A percentile compares a stretch with the other conserved stretches of the same genome.
phyloP scores from a whole-genome alignment of 768 basidiomycete species.

The Baorangia bicolor region DNA sequence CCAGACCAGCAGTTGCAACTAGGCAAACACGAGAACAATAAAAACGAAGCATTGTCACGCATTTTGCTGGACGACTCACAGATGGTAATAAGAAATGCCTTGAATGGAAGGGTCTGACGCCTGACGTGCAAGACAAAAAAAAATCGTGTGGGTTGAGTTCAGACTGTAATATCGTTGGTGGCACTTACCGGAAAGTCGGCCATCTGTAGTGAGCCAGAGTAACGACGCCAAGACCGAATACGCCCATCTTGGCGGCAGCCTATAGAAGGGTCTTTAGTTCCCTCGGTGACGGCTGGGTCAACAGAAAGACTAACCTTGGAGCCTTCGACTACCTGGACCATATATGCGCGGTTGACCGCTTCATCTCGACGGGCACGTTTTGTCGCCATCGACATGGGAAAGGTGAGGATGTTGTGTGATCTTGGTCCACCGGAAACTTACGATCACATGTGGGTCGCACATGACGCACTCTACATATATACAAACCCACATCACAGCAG shows the following conservation, averaged over 20 bases:
- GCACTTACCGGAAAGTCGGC: slow-evolving; percentile 65
- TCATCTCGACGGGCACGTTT: slow-evolving; percentile 44
- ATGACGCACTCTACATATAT: neutral
- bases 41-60: too few relatives aligned
- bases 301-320: slow-evolving; percentile 44
- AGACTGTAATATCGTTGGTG: neutral
- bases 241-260: slow-evolving; percentile 54
- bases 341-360: slow-evolving; percentile 58
- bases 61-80: slow-evolving; percentile 43
- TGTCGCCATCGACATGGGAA: slow-evolving; percentile 24
- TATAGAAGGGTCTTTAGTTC: slow-evolving; percentile 23
- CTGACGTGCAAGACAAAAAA: slow-evolving; percentile 35
- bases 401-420: neutral
- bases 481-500: neutral
- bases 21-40: slow-evolving; percentile 16
- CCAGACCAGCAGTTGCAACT: slow-evolving; percentile 66
- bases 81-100: slow-evolving; percentile 71
- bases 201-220: slow-evolving; percentile 67
- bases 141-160: neutral
- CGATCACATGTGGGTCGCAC: neutral
- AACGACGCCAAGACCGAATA: slow-evolving; percentile 57
- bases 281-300: neutral
- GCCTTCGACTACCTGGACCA: slow-evolving; percentile 58
- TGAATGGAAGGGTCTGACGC: slow-evolving; percentile 78
- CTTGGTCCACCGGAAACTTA: neutral